Evolutionary conservation across 2,329 filamentous ascomycete species (phyloP), one percentile per base, ranked within the genome.

Genomic region (Orbilia blumenaviensis): DNA sequence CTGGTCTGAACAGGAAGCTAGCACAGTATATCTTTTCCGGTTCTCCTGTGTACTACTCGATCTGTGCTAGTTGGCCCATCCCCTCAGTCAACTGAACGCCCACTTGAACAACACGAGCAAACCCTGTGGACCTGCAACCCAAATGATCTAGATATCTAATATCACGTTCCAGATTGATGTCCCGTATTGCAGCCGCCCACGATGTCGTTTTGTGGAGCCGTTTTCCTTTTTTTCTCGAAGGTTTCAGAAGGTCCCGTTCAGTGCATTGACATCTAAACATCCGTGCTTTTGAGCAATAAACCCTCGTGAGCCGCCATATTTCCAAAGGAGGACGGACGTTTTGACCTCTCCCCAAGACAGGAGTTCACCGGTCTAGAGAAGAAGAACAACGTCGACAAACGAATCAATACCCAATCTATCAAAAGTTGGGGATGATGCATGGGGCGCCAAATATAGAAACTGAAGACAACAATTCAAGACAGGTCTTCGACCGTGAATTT

Each of bases 191-290:
- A 71, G 66, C 54, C 42, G 42, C 66, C 66, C 66, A 60, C 38
- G 34, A 38, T 52, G 54, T 60, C 50, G 41, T 56, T 54, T 38
- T 56, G 29, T 56, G 41, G 54, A 50, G 48, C 16, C 64, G 58
- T 61, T 52, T 67, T 66, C 58, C 44, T 54, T 54, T 63, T 68
- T 69, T 76, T 69, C 72, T 76, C 64, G 64, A 76, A 76, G 64
- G 72, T 76, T 69, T 76, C 72, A 76, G 38, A 62, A 44, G 38
- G 29, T 36, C 29, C 46, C 56, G 42, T 38, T 27, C 29, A 14
- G 64, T 76, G 72, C 72, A 76, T 76, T 76, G 72, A 76, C 72
- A 69, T 69, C 36, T 52, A 74, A 74, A 62, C 58, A 76, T 69
- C 72, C 56, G 72, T 76, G 71, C 63, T 63, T 41, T 68, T 60